These are phyloP conservation scores for Leonotis leonurus DNA, from an alignment of 257 asterid genomes.

Conservation along the genomic window DNA sequence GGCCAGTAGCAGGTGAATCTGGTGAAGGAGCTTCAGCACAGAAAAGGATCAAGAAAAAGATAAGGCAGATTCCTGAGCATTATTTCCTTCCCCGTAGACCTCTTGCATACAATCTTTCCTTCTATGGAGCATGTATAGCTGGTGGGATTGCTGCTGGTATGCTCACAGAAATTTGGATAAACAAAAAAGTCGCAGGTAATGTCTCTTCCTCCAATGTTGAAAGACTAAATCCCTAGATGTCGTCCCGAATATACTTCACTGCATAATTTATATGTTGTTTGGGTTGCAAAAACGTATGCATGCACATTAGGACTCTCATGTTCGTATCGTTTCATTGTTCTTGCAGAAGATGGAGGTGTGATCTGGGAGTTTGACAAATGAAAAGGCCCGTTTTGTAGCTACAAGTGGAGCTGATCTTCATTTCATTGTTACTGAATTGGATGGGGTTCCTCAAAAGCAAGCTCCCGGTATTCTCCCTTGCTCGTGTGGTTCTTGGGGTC, in stretches of 20 bases:
- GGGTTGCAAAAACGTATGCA: background rate
- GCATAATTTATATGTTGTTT: background rate
- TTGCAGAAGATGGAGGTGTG: conserved; percentile 70
- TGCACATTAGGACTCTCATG: background rate
- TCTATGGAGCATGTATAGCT: conserved; percentile 59
- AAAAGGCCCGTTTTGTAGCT: background rate
- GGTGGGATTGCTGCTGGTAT: conserved; percentile 89
- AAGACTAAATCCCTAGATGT: background rate
- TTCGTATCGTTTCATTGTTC: background rate
- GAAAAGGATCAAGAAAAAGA: conserved; percentile 53
- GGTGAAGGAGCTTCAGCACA: conserved; percentile 40
- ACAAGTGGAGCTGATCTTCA: background rate
- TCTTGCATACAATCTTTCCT: conserved; percentile 32
- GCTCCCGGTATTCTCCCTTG: no score
- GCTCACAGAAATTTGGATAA: conserved; percentile 67
- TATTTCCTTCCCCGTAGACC: conserved; percentile 80
- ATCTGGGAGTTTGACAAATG: conserved; percentile 77
- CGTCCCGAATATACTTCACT: no score
- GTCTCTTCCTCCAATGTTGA: background rate
- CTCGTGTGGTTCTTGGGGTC: no score
- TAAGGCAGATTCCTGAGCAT: conserved; percentile 67
- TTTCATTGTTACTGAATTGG: background rate
- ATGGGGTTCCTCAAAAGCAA: background rate
- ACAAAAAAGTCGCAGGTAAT: conserved; percentile 73
- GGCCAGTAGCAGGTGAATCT: conserved; percentile 28